A percentile compares a stretch with the other conserved stretches of the same genome.
Conservation (phyloP, 208 protist species). For the Leptomonas pyrrhocoris region DNA sequence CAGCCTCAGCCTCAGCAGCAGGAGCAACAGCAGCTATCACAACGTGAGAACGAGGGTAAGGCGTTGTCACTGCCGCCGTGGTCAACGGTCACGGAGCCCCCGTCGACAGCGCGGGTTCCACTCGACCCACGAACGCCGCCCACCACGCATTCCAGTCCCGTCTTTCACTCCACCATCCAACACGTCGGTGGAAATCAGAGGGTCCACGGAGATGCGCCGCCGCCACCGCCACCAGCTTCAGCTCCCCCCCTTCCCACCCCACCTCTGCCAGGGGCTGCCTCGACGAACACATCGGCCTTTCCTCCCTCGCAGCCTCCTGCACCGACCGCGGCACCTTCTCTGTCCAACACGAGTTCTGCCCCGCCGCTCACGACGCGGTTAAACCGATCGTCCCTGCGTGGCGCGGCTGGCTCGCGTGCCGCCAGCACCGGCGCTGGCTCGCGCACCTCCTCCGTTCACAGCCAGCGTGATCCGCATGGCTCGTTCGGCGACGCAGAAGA, state of each 20-base stretch:
- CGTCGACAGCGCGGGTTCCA: background rate
- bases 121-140: background rate
- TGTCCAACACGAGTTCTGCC: background rate
- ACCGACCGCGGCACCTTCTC: background rate
- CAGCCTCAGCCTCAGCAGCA: background rate
- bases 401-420: slow-evolving; percentile 16
- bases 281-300: background rate
- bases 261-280: background rate
- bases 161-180: background rate
- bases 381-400: slow-evolving; percentile 7
- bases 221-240: background rate
- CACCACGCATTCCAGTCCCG: slow-evolving; percentile 1
- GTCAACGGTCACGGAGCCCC: background rate
- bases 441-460: slow-evolving; percentile 12
- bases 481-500: background rate
- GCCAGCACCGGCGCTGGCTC: slow-evolving; percentile 27
- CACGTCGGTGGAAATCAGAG: background rate
- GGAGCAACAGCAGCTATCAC: background rate
- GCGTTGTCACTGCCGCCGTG: background rate
- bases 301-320: background rate
- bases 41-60: background rate
- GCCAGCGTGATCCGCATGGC: background rate
- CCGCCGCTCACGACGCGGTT: slow-evolving; percentile 27
- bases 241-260: background rate
- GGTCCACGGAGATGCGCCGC: background rate